These are phyloP conservation scores for Mucor indicus DNA, from an alignment of 371 early-diverging fungal genomes.

Conservation along the genomic window DNA sequence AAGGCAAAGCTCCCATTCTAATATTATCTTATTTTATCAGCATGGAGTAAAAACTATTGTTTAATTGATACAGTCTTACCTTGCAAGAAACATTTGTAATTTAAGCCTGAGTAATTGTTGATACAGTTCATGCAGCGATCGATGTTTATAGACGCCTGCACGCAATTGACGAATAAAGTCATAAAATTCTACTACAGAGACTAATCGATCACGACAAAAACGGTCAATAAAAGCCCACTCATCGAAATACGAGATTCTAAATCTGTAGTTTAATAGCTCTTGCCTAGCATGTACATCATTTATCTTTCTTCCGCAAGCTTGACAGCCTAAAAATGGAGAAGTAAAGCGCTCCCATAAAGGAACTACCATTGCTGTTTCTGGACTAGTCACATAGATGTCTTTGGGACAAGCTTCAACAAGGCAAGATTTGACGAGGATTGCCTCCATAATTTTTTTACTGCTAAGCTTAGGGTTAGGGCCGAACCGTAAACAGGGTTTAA, in stretches of 20 bases:
- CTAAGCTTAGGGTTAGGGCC: conserved; percentile 66
- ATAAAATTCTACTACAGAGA: conserved; percentile 84
- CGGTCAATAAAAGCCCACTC: conserved; percentile 82
- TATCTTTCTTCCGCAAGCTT: conserved; percentile 20
- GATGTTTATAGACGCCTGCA: conserved; percentile 69
- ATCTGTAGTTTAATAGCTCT: conserved; percentile 45
- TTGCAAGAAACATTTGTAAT: conserved; percentile 70
- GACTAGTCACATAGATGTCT: conserved; percentile 28
- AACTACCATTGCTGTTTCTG: conserved; percentile 15
- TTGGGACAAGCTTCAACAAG: conserved; percentile 62
- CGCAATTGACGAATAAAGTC: conserved; percentile 76
- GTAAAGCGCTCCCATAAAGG: conserved; percentile 24
- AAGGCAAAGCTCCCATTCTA: conserved; percentile 20
- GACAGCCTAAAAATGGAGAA: conserved; percentile 62
- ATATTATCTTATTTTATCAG: background rate
- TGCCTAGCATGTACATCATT: too few species aligned
- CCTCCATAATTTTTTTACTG: conserved; percentile 63
- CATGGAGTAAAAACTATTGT: too few species aligned
- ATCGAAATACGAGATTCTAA: conserved; percentile 65
- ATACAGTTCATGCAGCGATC: conserved; percentile 65
- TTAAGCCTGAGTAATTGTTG: conserved; percentile 69
- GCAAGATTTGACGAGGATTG: conserved; percentile 69
- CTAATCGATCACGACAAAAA: conserved; percentile 77
- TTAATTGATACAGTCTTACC: conserved; percentile 16
- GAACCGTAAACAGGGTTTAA: conserved; percentile 79